Percentiles rank a stretch among this genome's conserved stretches.
phyloP scores from a whole-genome alignment of 2,329 filamentous ascomycete species.

The Pezicula rhizophila region DNA sequence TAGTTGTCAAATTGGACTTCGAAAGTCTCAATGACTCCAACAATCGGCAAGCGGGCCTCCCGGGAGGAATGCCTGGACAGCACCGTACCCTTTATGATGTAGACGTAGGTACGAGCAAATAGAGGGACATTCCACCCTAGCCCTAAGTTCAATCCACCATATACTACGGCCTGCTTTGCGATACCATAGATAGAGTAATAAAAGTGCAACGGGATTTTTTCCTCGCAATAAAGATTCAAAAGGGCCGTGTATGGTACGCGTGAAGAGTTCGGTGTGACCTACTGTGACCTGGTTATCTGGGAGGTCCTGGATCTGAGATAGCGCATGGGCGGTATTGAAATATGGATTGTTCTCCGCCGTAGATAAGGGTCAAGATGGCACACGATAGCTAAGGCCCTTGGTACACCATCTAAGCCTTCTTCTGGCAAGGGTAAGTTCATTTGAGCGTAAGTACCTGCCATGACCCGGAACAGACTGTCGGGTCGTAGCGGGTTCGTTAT shows the following conservation, averaged over 20 bases:
- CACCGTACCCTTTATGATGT: conserved; percentile 17
- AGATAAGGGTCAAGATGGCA: conserved; percentile 13
- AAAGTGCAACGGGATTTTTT: conserved; percentile 46
- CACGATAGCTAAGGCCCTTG: conserved; percentile 4
- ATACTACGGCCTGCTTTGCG: conserved; percentile 35
- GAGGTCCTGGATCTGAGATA: conserved; percentile 4
- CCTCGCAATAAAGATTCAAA: conserved; percentile 38
- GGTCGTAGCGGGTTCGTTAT: conserved; percentile 22
- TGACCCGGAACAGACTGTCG: conserved; percentile 5
- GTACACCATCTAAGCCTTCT: conserved; percentile 4
- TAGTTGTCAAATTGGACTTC: too few relatives aligned
- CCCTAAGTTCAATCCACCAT: conserved; percentile 44
- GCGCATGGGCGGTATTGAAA: conserved; percentile 5
- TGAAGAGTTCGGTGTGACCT: conserved; percentile 39
- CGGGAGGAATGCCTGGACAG: conserved; percentile 28
- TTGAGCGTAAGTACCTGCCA: conserved; percentile 13
- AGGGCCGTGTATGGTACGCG: conserved; percentile 36
- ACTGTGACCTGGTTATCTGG: conserved; percentile 31
- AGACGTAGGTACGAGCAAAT: conserved; percentile 36
- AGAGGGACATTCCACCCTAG: conserved; percentile 41
- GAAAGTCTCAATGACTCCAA: too few relatives aligned
- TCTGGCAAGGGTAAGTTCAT: conserved; percentile 29
- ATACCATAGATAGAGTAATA: conserved; percentile 51
- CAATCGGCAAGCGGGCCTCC: conserved; percentile 13
- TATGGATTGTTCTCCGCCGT: conserved; percentile 6